phyloP scores from a whole-genome alignment of 2,329 filamentous ascomycete species.

The Fusarium mexicanum region DNA sequence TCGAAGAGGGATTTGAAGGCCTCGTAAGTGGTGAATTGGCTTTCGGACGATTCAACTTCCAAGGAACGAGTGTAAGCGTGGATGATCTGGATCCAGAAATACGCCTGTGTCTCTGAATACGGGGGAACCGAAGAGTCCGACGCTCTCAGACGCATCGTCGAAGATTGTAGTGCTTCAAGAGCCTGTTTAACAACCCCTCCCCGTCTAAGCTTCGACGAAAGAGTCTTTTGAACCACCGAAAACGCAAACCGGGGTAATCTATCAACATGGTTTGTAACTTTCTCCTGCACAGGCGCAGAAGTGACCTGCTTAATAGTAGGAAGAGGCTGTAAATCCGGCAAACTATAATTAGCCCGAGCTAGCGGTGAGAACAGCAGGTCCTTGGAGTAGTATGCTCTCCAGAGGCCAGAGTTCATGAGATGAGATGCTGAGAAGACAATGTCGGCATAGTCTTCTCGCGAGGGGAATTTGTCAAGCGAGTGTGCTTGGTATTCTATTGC shows the following conservation, averaged over 20 bases:
- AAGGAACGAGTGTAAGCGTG: slow-evolving; percentile 35
- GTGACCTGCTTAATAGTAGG: slow-evolving; percentile 22
- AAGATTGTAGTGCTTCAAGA: slow-evolving; percentile 36
- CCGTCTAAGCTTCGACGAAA: slow-evolving; percentile 28
- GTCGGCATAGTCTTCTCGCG: slow-evolving; percentile 31
- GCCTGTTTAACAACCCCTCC: slow-evolving; percentile 44
- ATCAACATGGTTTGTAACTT: slow-evolving; percentile 4
- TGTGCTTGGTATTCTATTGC: slow-evolving; percentile 39
- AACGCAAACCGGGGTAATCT: slow-evolving; percentile 45
- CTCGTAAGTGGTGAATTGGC: slow-evolving; percentile 15
- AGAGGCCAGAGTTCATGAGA: slow-evolving; percentile 46
- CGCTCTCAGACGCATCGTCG: slow-evolving; percentile 37
- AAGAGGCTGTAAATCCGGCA: slow-evolving; percentile 46
- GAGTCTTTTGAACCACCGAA: slow-evolving; percentile 41
- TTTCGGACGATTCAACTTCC: not conserved
- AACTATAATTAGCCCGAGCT: slow-evolving; percentile 43
- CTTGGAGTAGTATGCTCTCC: slow-evolving; percentile 48
- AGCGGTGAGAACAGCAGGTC: slow-evolving; percentile 44
- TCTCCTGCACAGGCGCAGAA: not conserved
- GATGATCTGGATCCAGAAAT: slow-evolving; percentile 46
- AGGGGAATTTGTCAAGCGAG: slow-evolving; percentile 16
- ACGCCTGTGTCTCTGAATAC: slow-evolving; percentile 48
- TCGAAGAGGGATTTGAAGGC: slow-evolving; percentile 39
- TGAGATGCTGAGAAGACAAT: slow-evolving; percentile 40
- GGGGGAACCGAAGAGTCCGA: slow-evolving; percentile 27